Conservation (phyloP, 257 asterid species). For the Misopates orontium region DNA sequence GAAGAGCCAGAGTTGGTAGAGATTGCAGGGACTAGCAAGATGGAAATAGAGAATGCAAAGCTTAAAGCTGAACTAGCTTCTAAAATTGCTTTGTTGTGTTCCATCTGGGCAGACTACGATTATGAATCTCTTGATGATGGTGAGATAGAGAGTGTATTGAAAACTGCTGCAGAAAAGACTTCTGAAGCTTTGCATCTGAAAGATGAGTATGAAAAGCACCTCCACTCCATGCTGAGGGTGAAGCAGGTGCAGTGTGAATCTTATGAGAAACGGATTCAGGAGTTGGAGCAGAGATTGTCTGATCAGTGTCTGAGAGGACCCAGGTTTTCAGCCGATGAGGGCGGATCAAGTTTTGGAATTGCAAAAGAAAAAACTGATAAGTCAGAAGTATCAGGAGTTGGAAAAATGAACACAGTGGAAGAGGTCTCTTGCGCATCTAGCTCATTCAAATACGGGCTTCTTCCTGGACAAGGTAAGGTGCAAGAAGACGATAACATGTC, state of each 20-base stretch:
- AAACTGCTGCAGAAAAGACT: slow-evolving; percentile 75
- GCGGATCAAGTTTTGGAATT: slow-evolving; percentile 32
- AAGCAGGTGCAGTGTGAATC: slow-evolving; percentile 86
- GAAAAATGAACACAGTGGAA: slow-evolving; percentile 59
- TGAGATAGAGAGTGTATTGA: slow-evolving; percentile 58
- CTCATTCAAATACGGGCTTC: slow-evolving; percentile 46
- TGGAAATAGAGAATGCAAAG: slow-evolving; percentile 95
- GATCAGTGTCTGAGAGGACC: slow-evolving; percentile 53
- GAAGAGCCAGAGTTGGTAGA: slow-evolving; percentile 77
- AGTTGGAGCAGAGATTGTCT: slow-evolving; percentile 84
- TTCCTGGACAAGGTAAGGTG: slow-evolving; percentile 50
- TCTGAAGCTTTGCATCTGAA: slow-evolving; percentile 75
- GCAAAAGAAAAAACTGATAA: slow-evolving; percentile 52
- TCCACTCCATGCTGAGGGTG: slow-evolving; percentile 63
- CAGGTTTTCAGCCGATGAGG: slow-evolving; percentile 37
- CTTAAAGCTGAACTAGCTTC: slow-evolving; percentile 98
- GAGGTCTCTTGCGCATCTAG: slow-evolving; percentile 61
- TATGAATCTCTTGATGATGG: slow-evolving; percentile 64
- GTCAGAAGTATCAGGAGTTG: slow-evolving; percentile 62
- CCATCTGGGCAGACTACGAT: slow-evolving; percentile 62
- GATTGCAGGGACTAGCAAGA: slow-evolving; percentile 90
- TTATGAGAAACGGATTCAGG: slow-evolving; percentile 90
- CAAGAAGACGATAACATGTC: slow-evolving; percentile 81
- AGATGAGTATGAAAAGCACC: slow-evolving; percentile 80
- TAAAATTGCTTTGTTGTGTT: slow-evolving; percentile 79